Conservation (phyloP, 2,329 filamentous ascomycete genomes). For the Penicillium sp. region DNA sequence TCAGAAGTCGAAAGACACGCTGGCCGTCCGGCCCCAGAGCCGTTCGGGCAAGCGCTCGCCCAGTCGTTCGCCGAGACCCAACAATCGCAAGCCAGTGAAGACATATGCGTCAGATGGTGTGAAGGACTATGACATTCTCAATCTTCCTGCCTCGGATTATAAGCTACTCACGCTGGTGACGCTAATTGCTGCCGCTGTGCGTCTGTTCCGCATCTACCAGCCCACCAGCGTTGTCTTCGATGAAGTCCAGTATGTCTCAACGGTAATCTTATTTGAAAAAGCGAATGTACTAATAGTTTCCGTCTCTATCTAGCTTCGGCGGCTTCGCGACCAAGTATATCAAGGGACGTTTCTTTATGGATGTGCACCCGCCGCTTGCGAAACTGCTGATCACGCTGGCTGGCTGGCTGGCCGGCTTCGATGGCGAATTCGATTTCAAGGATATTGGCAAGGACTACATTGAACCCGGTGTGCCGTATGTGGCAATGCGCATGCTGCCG, state of each 20-base stretch:
- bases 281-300: neutral
- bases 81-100: constrained; percentile 33
- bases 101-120: constrained; percentile 50
- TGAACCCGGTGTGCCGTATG: constrained; percentile 90
- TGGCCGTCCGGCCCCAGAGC: constrained; percentile 35
- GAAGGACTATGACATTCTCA: constrained; percentile 84
- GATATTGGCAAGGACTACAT: constrained; percentile 99
- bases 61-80: constrained; percentile 38
- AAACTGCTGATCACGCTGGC: constrained; percentile 95
- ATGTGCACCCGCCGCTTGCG: constrained; percentile 95
- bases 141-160: constrained; percentile 78
- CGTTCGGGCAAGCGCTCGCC: constrained; percentile 32
- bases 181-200: constrained; percentile 68
- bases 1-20: constrained; percentile 31
- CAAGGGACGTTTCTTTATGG: constrained; percentile 99
- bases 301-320: constrained; percentile 65
- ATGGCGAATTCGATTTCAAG: constrained; percentile 97
- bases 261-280: neutral
- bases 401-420: constrained; percentile 89
- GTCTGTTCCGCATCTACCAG: constrained; percentile 93
- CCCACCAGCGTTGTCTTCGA: constrained; percentile 96
- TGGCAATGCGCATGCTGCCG: constrained; percentile 92
- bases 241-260: constrained; percentile 81
- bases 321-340: constrained; percentile 99
- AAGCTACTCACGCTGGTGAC: constrained; percentile 68